Evolutionary conservation across 495 filamentous ascomycete species (phyloP).

Genomic region (Xylaria intraflava): DNA sequence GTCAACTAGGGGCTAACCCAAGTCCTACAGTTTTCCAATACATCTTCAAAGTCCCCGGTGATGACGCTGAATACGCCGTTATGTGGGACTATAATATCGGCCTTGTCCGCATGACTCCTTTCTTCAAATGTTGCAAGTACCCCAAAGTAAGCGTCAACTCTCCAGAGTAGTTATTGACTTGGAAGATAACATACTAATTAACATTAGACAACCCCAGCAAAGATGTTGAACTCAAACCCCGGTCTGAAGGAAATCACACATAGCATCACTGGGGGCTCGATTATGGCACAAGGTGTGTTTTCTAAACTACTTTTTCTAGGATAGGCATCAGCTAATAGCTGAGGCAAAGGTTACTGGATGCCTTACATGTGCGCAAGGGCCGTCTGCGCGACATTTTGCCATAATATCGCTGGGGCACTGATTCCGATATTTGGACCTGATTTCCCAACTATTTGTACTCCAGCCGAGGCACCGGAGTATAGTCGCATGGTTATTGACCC

Average conservation of each 20-base stretch:
- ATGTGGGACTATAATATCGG: conserved; percentile 98
- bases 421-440: conserved; percentile 81
- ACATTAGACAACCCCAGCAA: conserved; percentile 70
- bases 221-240: conserved; percentile 69
- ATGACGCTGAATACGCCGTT: conserved; percentile 62
- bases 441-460: conserved; percentile 69
- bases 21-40: conserved; percentile 73
- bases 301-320: not conserved
- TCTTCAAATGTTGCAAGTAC: conserved; percentile 86
- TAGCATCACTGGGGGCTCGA: conserved; percentile 89
- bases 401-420: conserved; percentile 70
- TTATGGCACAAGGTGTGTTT: conserved; percentile 76
- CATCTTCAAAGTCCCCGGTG: conserved; percentile 66
- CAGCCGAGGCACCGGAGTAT: conserved; percentile 47
- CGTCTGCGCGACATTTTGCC: conserved; percentile 81
- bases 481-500: conserved; percentile 62
- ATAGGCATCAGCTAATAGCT: not conserved
- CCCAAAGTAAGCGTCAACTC: conserved; percentile 57
- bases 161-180: not conserved
- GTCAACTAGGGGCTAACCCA: conserved; percentile 11
- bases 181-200: conserved; percentile 7
- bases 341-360: conserved; percentile 83
- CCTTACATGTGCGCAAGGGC: conserved; percentile 79
- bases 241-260: conserved; percentile 81
- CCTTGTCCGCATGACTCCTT: conserved; percentile 87